phyloP scores from a whole-genome alignment of 208 protist species.

The Trypanosoma melophagium region DNA sequence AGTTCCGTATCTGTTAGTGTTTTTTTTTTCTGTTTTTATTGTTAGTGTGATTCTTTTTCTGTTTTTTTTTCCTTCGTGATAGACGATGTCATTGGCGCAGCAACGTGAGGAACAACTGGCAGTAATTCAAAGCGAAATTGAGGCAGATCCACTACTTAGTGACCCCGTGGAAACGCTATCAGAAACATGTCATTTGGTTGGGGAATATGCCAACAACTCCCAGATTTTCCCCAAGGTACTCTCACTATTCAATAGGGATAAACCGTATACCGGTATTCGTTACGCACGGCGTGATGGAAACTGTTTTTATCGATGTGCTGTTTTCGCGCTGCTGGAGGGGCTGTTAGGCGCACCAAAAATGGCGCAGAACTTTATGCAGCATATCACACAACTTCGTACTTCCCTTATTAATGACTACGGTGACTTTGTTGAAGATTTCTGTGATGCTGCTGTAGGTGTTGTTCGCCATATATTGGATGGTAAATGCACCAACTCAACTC shows the following conservation, averaged over 20 bases:
- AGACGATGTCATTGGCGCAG: constrained; percentile 17
- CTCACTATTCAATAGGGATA: constrained; percentile 33
- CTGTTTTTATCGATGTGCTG: constrained; percentile 83
- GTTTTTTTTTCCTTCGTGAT: constrained; percentile 22
- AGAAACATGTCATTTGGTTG: constrained; percentile 29
- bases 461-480: constrained; percentile 31
- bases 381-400: constrained; percentile 23
- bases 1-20: not conserved
- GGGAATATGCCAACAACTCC: constrained; percentile 44
- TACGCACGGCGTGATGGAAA: constrained; percentile 83
- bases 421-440: constrained; percentile 77
- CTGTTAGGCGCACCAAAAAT: constrained; percentile 25
- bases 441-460: constrained; percentile 44
- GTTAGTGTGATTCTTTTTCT: not conserved
- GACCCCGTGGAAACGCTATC: constrained; percentile 34
- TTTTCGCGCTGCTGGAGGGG: constrained; percentile 56
- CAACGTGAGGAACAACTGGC: constrained; percentile 48
- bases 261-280: constrained; percentile 38
- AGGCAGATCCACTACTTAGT: constrained; percentile 40
- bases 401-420: constrained; percentile 51
- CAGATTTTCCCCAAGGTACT: constrained; percentile 43
- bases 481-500: constrained; percentile 21
- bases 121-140: constrained; percentile 66
- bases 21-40: constrained; percentile 3
- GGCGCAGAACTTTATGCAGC: constrained; percentile 23